Evolutionary conservation across 2,329 filamentous ascomycete species (phyloP).

Genomic region (Aspergillaceae sp.): DNA sequence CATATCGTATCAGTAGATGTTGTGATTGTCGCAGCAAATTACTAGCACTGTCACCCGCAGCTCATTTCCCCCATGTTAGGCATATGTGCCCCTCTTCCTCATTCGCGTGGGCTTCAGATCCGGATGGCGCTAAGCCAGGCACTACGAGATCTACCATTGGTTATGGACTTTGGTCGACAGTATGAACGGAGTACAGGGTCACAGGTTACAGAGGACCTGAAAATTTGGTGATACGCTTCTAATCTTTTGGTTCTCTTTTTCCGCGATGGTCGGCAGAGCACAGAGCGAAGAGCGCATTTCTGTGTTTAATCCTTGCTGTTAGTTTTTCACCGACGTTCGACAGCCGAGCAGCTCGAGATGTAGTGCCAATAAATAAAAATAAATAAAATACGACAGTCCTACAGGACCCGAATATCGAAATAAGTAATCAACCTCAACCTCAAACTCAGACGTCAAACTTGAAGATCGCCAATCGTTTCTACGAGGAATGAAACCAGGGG

Average conservation of each 20-base stretch:
- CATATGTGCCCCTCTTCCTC: neutral
- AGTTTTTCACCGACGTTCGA: neutral
- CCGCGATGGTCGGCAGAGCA: too few relatives aligned
- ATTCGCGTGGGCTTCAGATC: conserved; percentile 18
- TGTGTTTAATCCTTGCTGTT: neutral
- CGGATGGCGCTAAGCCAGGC: conserved; percentile 12
- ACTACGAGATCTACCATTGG: conserved; percentile 7
- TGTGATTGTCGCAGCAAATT: neutral
- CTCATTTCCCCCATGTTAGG: conserved; percentile 1
- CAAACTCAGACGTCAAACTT: neutral
- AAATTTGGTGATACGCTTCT: neutral
- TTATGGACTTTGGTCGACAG: too few relatives aligned
- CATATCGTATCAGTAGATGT: neutral
- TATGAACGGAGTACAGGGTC: too few relatives aligned
- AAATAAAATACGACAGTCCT: too few relatives aligned
- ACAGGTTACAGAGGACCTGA: neutral
- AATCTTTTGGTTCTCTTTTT: neutral
- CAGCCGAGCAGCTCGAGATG: neutral
- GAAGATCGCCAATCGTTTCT: neutral
- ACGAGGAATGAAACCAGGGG: neutral
- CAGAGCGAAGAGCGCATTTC: neutral
- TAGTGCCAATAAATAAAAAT: too few relatives aligned
- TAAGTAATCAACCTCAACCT: neutral
- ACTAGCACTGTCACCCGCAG: conserved; percentile 2
- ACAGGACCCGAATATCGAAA: too few relatives aligned